Percentiles rank a stretch among this genome's conserved stretches.
Conservation (phyloP, 208 protist genomes). For the Acanthamoeba divionensis region DNA sequence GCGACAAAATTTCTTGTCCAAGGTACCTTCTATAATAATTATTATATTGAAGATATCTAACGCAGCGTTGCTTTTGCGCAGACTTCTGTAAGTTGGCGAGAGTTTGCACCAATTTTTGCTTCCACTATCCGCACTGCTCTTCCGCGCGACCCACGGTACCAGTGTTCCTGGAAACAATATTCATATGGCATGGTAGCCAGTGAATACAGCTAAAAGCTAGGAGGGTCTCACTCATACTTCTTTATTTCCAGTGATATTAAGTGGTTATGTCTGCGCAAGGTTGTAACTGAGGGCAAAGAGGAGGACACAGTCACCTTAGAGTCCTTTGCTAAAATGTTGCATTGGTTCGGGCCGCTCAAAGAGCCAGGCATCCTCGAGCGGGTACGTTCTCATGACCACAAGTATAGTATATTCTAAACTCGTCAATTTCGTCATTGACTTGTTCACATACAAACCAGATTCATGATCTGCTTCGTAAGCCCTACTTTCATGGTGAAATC, state of each 20-base stretch:
- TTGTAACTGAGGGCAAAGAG: neutral
- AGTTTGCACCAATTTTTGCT: neutral
- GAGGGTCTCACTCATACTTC: too few species aligned
- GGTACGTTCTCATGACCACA: neutral
- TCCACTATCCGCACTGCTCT: neutral
- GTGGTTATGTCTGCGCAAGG: neutral
- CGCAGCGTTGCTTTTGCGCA: too few species aligned
- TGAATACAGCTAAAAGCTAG: too few species aligned
- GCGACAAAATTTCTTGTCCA: slow-evolving; percentile 1
- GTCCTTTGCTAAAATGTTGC: slow-evolving; percentile 38
- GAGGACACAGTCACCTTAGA: slow-evolving; percentile 13
- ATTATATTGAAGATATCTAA: too few species aligned
- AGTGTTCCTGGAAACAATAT: too few species aligned
- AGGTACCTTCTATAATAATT: too few species aligned
- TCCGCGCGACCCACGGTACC: slow-evolving; percentile 19
- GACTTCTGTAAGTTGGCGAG: neutral
- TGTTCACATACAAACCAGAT: too few species aligned
- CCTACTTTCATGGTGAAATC: slow-evolving; percentile 48
- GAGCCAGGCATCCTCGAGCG: neutral
- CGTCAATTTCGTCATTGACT: neutral
- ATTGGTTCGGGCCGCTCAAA: slow-evolving; percentile 38
- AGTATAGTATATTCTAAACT: neutral
- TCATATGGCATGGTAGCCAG: too few species aligned
- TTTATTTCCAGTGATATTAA: too few species aligned
- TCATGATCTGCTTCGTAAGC: slow-evolving; percentile 12